Percentiles rank a stretch among this genome's conserved stretches.
Evolutionary conservation across 73 alveolate genomes (phyloP).

Genomic region (Symbiodinium pilosum): DNA sequence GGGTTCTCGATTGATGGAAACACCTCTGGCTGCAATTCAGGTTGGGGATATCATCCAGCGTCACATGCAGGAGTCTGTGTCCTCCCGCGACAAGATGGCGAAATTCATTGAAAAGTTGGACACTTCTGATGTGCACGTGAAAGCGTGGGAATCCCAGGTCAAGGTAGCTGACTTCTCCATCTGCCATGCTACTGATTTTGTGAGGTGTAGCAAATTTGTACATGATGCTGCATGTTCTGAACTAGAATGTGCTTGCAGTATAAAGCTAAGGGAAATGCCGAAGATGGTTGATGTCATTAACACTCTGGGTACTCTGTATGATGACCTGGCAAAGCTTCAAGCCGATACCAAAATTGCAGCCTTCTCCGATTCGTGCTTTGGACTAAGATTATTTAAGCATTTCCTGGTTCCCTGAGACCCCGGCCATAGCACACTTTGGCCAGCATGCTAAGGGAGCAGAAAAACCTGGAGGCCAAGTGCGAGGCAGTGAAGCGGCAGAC

Average conservation of each 20-base stretch:
- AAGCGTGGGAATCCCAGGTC: not conserved
- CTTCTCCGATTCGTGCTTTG: not conserved
- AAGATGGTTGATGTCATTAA: not conserved
- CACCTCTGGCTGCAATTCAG: not conserved
- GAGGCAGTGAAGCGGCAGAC: not conserved
- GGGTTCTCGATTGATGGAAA: not conserved
- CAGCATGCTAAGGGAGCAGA: not conserved
- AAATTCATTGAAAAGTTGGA: not conserved
- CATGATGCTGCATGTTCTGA: too few relatives aligned
- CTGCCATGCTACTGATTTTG: not conserved
- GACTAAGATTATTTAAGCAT: not conserved
- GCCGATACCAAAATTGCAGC: not conserved
- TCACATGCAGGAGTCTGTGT: not conserved
- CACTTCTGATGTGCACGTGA: not conserved
- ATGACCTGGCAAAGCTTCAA: not conserved
- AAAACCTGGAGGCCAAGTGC: not conserved
- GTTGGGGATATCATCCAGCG: not conserved
- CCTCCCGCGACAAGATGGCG: conserved; percentile 4
- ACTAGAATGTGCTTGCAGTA: too few relatives aligned
- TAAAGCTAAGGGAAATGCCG: not conserved
- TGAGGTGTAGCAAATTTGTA: too few relatives aligned
- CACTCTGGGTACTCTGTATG: not conserved
- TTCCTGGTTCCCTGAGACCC: not conserved
- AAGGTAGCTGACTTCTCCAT: not conserved
- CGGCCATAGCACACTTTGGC: not conserved